Conservation (phyloP, 192 early-diverging fungal genomes). For the Diversispora eburnea region DNA sequence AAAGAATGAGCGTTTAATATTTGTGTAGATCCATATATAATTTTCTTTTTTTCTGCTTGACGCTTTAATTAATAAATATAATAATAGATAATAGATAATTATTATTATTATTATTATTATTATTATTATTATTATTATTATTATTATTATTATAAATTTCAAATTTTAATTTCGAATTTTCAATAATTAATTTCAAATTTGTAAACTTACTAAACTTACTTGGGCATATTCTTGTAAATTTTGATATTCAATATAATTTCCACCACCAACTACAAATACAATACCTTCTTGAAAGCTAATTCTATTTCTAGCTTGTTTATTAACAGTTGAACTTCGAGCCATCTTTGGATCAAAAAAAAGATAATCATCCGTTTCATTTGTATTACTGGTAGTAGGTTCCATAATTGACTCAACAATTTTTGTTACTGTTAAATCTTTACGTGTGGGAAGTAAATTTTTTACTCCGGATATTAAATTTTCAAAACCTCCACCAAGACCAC, state of each 20-base stretch:
- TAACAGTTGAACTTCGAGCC: conserved; percentile 46
- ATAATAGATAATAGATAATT: too few species aligned
- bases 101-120: too few species aligned
- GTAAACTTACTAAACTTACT: conserved; percentile 38
- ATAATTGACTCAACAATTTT: conserved; percentile 83
- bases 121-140: too few species aligned
- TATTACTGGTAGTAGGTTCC: conserved; percentile 55
- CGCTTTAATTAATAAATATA: conserved; percentile 20
- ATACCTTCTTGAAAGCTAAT: conserved; percentile 83
- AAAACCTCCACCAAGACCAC: conserved; percentile 66
- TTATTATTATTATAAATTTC: not conserved
- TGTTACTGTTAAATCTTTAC: conserved; percentile 85
- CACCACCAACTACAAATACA: conserved; percentile 97
- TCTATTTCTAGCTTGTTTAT: conserved; percentile 42
- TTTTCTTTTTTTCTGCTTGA: conserved; percentile 61
- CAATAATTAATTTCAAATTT: not conserved
- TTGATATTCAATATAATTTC: conserved; percentile 97
- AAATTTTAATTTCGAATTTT: not conserved
- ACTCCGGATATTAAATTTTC: conserved; percentile 82
- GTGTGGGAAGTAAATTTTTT: conserved; percentile 88
- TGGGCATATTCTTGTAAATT: conserved; percentile 88
- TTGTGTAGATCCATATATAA: conserved; percentile 93
- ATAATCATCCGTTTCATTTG: conserved; percentile 74
- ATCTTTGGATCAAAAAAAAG: conserved; percentile 86
- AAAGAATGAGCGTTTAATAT: conserved; percentile 78